Evolutionary conservation across 1,284 basidiomycete species (phyloP).

Genomic region (Irpex rosettiformis): DNA sequence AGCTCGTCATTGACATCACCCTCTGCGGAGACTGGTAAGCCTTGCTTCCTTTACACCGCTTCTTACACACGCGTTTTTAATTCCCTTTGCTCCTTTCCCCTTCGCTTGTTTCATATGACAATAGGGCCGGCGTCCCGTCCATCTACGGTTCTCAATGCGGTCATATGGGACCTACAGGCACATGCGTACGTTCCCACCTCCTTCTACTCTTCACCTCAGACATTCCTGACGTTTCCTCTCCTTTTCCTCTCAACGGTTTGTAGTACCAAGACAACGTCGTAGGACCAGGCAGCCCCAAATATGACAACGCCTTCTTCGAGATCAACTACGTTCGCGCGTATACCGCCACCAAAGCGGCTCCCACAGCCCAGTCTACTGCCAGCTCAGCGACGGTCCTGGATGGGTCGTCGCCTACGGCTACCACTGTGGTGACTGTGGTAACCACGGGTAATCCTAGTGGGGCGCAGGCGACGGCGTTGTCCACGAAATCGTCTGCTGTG

Average conservation of each 20-base stretch:
- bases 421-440: too few species aligned
- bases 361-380: background rate
- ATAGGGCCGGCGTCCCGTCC: conserved; percentile 46
- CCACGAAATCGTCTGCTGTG: too few species aligned
- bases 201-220: background rate
- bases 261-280: conserved; percentile 53
- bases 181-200: conserved; percentile 33
- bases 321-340: conserved; percentile 48
- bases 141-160: conserved; percentile 41
- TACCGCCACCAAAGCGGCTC: conserved; percentile 25
- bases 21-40: conserved; percentile 54
- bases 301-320: conserved; percentile 52
- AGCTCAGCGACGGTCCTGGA: too few species aligned
- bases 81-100: background rate
- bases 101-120: background rate
- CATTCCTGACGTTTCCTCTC: too few species aligned
- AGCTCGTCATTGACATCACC: conserved; percentile 53
- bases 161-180: conserved; percentile 34
- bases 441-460: background rate
- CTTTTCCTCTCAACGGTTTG: too few species aligned
- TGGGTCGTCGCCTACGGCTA: too few species aligned
- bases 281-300: conserved; percentile 50
- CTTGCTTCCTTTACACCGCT: background rate
- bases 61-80: background rate
- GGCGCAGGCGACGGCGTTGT: background rate